phyloP scores from a whole-genome alignment of 352 stramenopile species.

The Phytophthora sansomeana region DNA sequence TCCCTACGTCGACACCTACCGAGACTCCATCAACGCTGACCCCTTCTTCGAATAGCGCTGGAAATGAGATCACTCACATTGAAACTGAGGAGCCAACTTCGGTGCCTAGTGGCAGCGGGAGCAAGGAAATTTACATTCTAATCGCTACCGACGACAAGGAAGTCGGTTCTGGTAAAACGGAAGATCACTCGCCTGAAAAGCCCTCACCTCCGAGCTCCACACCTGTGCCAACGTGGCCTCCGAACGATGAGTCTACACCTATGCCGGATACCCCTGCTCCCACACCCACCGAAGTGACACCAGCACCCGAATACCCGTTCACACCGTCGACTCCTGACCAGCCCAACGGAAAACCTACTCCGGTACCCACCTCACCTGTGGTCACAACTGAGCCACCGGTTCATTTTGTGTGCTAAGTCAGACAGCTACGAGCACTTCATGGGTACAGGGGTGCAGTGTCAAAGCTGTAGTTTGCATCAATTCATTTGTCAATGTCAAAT shows the following conservation, averaged over 20 bases:
- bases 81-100: background rate
- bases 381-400: background rate
- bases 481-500: background rate
- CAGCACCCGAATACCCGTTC: too few relatives aligned
- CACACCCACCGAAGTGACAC: too few relatives aligned
- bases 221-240: background rate
- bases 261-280: background rate
- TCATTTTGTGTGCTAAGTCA: background rate
- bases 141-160: background rate
- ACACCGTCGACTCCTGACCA: background rate
- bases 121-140: background rate
- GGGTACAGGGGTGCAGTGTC: too few relatives aligned
- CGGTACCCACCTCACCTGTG: background rate
- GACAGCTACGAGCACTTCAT: background rate
- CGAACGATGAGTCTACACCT: background rate
- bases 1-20: background rate
- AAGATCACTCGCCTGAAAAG: too few relatives aligned
- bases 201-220: too few relatives aligned
- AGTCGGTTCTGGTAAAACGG: too few relatives aligned
- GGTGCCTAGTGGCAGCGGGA: background rate
- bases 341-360: constrained; percentile 1
- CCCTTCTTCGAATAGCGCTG: background rate
- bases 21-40: background rate
- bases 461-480: background rate
- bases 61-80: background rate